A percentile compares a stretch with the other conserved stretches of the same genome.
Conservation (phyloP, 2,329 filamentous ascomycete genomes). For the Epichloe bromicola region DNA sequence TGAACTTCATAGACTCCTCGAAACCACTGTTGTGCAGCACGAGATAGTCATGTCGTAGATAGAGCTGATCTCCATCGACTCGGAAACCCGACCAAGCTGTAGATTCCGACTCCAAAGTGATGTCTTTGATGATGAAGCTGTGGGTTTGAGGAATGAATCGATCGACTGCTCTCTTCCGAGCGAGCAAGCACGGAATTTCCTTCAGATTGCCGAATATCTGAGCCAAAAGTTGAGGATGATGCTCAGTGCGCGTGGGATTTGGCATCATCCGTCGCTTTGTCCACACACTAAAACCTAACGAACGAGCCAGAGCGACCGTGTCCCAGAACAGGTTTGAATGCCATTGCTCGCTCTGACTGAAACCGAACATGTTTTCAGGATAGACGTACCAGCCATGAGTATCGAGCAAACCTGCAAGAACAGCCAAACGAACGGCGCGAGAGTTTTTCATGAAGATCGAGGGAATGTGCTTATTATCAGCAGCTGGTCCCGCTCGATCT, state of each 20-base stretch:
- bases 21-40: constrained; percentile 28
- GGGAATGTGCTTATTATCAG: not conserved
- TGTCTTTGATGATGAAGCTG: constrained; percentile 27
- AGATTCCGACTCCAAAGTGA: constrained; percentile 26
- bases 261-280: not conserved
- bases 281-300: not conserved
- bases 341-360: not conserved
- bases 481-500: not conserved
- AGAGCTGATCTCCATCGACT: constrained; percentile 36
- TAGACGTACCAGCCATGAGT: not conserved
- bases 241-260: not conserved
- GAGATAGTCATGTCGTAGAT: constrained; percentile 26
- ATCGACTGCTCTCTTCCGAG: constrained; percentile 3
- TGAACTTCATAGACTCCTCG: constrained; percentile 78
- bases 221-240: not conserved
- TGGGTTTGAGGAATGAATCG: constrained; percentile 14
- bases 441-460: not conserved
- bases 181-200: not conserved
- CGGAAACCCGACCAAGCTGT: constrained; percentile 38
- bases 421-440: not conserved
- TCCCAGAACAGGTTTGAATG: not conserved
- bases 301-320: not conserved
- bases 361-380: not conserved
- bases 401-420: not conserved
- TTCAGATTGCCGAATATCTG: not conserved